Evolutionary conservation across 208 protist genomes (phyloP), one percentile per base, ranked within the genome.

Genomic region (Willaertia magna): DNA sequence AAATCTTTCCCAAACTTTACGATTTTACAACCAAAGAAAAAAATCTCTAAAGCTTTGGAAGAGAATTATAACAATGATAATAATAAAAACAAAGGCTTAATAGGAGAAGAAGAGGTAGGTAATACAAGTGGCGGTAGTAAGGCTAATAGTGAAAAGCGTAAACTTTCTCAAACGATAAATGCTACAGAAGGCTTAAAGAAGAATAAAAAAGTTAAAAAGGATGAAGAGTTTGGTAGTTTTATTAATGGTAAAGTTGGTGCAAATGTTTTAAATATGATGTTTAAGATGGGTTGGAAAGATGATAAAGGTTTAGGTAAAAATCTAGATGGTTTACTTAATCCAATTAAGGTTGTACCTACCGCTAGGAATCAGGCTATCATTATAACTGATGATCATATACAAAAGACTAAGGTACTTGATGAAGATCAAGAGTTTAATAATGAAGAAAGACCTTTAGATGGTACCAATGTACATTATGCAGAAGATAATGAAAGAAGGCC

Each of bases 261-360:
- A 4, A 83, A 83, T 39, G 78, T 83, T 2, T 39, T 83, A 22
- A 49, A 47, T 6, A 83, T 83, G 78, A 83, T 83, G 78, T 39
- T 22, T 26, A 83, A 83, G 1, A 83, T 83, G 78, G 78, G 78
- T 49, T 83, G 18, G 14, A 34, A 83, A 30, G 14, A 55, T 2
- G n/a, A 49, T 55, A 55, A 55, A 43, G 78, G 78, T 59, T 42
- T 83, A 14, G 78, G 78, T 43, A 26, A 4, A 39, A 43, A 6
- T 1, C 9, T n/a, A 26, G n/a, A 39, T 16, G 78, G 78, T 83
- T 59, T 83, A 26, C 22, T 83, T 4, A 83, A 83, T 83, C 78
- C 78, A 4, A 83, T 83, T 26, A 51, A 83, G 26, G 46, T 83
- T 22, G 34, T 83, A 20, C 46, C 39, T 9, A 83, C 78, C 22